Percentiles rank a stretch among this genome's conserved stretches.
These are phyloP conservation scores for Trametes cingulata DNA, from an alignment of 768 basidiomycete species.

Conservation along the genomic window DNA sequence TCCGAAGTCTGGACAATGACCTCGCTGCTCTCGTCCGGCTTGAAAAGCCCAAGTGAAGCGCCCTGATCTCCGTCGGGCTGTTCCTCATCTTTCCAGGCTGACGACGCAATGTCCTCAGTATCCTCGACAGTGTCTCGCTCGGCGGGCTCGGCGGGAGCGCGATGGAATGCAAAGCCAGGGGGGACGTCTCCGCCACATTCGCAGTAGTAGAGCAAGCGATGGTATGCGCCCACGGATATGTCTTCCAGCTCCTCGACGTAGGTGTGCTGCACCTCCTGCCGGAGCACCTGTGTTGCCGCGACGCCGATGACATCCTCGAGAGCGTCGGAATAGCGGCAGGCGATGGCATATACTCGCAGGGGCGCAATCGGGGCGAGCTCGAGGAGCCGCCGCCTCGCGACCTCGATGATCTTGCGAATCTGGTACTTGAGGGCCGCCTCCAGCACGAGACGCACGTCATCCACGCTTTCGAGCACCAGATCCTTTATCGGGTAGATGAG, in stretches of 20 bases:
- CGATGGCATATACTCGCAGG: constrained; percentile 36
- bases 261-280: no score
- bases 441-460: background rate
- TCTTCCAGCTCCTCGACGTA: constrained; percentile 11
- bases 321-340: constrained; percentile 32
- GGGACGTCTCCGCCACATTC: background rate
- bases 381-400: constrained; percentile 2
- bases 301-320: constrained; percentile 34
- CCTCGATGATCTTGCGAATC: constrained; percentile 20
- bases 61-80: no score
- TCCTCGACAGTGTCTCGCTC: background rate
- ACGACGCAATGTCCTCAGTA: background rate
- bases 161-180: background rate
- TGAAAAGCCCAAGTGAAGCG: background rate
- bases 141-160: background rate
- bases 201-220: constrained; percentile 9
- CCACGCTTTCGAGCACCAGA: constrained; percentile 15
- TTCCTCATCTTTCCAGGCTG: background rate
- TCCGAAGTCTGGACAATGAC: constrained; percentile 56
- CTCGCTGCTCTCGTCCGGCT: constrained; percentile 33
- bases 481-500: constrained; percentile 38
- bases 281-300: no score
- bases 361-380: constrained; percentile 31
- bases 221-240: constrained; percentile 13
- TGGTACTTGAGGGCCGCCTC: constrained; percentile 33